Evolutionary conservation across 345 rosid species (phyloP), one percentile per base, ranked within the genome.

Genomic region (Arabis hirsuta): DNA sequence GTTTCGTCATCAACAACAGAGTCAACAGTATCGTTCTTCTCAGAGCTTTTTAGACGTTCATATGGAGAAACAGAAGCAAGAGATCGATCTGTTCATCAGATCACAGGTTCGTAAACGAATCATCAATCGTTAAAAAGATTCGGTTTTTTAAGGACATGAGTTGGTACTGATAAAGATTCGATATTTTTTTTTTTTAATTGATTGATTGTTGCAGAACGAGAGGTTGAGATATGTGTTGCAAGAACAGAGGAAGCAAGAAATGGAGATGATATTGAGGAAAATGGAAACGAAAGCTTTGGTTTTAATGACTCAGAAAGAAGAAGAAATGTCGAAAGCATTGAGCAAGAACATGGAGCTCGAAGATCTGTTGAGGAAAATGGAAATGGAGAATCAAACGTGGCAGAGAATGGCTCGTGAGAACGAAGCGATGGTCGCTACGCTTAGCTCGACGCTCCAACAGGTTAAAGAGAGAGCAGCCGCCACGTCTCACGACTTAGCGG

Each of bases 381-480:
- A 88, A 74, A 69, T 57, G 69, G 97, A 88, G 82, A 82, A 56
- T 11, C 90, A 77, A 13, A 71, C 82, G 3, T 90, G 92, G 96
- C 87, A 85, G 69, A 84, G 81, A 62, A 24, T 78, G 45, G 93
- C 97, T 0, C 82, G 65, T 1, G 88, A 84, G 61, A 85, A 85
- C 9, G 94, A 85, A 64, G 89, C 84, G 4, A 71, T 82, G 85
- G 90, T 81, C 7, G 24, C 63, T 0, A 65, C 83, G 16, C 81
- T 93, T 0, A 84, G 73, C 78, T 80, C 77, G 51, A 46, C 82
- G 12, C 66, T 93, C 2, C 86, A 91, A 45, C 84, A 86, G 29
- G 67, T 81, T 4, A 53, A 73, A 1, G 89, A 86, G 39, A 74
- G 79, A 32, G 85, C 81, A 27, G 84, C 81, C 6, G 79, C 70